Evolutionary conservation across 2,329 filamentous ascomycete genomes (phyloP), one percentile per base, ranked within the genome.

Genomic region (Sporothrix dimorphospora): DNA sequence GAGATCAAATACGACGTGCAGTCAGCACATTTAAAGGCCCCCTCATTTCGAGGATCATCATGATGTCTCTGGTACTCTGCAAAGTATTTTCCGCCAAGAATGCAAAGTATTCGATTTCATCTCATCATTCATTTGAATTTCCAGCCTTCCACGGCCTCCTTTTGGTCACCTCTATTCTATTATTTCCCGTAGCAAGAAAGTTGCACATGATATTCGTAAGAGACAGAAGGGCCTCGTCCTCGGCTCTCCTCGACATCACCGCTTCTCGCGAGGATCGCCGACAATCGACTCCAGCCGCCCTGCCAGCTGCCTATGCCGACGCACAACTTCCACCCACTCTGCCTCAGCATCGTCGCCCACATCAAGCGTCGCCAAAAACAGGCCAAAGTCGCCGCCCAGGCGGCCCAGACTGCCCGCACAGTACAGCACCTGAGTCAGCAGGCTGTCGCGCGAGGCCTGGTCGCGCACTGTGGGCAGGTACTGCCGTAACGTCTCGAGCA

Each of bases 361-460:
- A 73, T 79, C 85, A 57, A 88, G 83, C 70, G 86, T 88, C 45
- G 94, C 93, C 72, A 98, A 86, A 75, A 98, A 88, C 83, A 97
- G 88, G 71, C 94, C 92, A 81, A 99, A 99, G 80, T 99, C 96
- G 1, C 93, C 94, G 1, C 96, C 96, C 0, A 98, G 83, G 63
- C 96, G 88, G 0, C 95, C 95, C 66, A 99, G 83, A 81, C 94
- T 98, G 61, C 94, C 93, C 0, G 95, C 94, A 77, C 94, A 97
- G 81, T 98, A 98, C 9, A 98, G 83, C 0, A 98, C 92, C 79
- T 98, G 95, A 0, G 94, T 98, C 49, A 98, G 83, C 71, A 98
- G 86, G 78, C 94, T 97, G 79, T 98, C 95, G 42, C 94, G 85
- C 0, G 92, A 91, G 30, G 91, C 88, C 74, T 91, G 90, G 77